Percentiles rank a stretch among this genome's conserved stretches.
Conservation (phyloP, 257 asterid species). For the Nicotiana tabacum region DNA sequence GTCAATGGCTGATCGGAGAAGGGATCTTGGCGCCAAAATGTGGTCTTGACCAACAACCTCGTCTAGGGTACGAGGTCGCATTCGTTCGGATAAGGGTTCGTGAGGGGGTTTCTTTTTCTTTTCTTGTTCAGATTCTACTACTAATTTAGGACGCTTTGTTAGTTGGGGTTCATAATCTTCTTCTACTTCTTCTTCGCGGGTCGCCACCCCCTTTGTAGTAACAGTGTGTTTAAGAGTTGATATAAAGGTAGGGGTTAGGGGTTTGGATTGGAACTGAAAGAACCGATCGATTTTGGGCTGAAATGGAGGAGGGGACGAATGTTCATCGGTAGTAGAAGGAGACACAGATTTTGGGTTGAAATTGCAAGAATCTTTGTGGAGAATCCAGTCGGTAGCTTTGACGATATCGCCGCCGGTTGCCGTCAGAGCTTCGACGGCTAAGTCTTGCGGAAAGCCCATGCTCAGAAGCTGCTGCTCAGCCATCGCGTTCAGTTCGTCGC, state of each 20-base stretch:
- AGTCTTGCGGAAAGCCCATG: constrained; percentile 70
- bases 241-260: constrained; percentile 8
- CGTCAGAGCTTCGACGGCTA: constrained; percentile 54
- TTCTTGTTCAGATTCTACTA: constrained; percentile 7
- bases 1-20: constrained; percentile 51
- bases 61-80: constrained; percentile 73
- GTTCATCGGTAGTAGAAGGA: constrained; percentile 9
- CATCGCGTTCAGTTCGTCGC: background rate
- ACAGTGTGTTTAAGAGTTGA: background rate
- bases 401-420: constrained; percentile 48
- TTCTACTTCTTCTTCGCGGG: constrained; percentile 9
- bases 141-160: constrained; percentile 34
- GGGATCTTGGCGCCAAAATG: constrained; percentile 41
- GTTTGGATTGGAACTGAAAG: constrained; percentile 32
- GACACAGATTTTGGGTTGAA: constrained; percentile 20
- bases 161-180: constrained; percentile 16
- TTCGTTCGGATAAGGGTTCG: constrained; percentile 66
- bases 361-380: constrained; percentile 21
- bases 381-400: constrained; percentile 77
- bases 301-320: background rate
- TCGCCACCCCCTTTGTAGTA: background rate
- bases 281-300: constrained; percentile 75
- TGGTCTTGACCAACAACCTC: constrained; percentile 87
- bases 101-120: constrained; percentile 18
- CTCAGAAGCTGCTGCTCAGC: constrained; percentile 42